Evolutionary conservation across 352 stramenopile genomes (phyloP), one percentile per base, ranked within the genome.

Genomic region (Globisporangium canariense): DNA sequence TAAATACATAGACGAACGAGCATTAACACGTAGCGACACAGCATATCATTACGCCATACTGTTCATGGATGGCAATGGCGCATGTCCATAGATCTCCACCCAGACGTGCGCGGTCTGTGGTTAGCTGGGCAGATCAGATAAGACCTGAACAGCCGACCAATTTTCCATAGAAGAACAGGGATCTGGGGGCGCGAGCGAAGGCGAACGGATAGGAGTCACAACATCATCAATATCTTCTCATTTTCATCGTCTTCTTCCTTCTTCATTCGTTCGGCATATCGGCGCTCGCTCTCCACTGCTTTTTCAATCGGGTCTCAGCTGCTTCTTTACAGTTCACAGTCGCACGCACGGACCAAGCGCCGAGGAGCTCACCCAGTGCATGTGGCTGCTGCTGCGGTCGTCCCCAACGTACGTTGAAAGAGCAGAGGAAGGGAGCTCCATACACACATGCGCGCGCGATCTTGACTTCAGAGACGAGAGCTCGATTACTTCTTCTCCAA

Each of bases 201-300:
- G 28, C n/a, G 14, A 16, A 13, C 22, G 50, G 50, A 20, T 8
- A 36, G 32, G 32, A 36, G 32, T 8, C 32, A 56, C 50, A 56
- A 56, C 50, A 38, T 38, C 40, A 56, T 56, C 50, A 56, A 56
- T 56, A 56, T 56, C 40, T 56, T 59, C 38, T 60, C 54, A 60
- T 60, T 50, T 49, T 57, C 45, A 28, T 51, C 50, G 32, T 13
- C 25, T 40, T 56, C 49, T 54, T 54, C 49, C 30, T 54, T 54
- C 22, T 20, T 36, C 32, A 9, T 36, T 36, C 32, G 32, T 54
- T 34, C 49, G 49, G 25, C 20, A 54, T 36, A 36, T 28, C 49
- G 16, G 34, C 38, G 16, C 32, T 46, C 10, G 10, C 34, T 25
- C 22, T 30, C n/a, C 53, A 30, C 30, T 28, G 49, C 49, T 18